Conservation (phyloP, 768 basidiomycete species). For the Lactarius psammicola region DNA sequence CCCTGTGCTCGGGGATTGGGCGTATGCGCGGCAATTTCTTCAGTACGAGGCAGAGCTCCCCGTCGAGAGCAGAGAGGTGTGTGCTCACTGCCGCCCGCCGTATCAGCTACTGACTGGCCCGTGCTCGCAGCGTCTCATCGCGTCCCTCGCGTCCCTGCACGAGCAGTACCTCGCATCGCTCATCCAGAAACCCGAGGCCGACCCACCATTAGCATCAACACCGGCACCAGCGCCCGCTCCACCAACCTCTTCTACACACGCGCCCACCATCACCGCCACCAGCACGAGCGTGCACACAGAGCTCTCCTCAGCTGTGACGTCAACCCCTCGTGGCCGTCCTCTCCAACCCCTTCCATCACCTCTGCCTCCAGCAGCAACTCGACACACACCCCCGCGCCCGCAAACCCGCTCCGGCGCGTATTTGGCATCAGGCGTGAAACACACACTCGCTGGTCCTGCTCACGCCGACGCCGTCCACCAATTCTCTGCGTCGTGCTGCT, state of each 20-base stretch:
- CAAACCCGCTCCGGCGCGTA: slow-evolving; percentile 17
- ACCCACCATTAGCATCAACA: not conserved
- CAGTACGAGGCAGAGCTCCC: slow-evolving; percentile 68
- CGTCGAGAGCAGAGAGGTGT: slow-evolving; percentile 50
- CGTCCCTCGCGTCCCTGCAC: slow-evolving; percentile 20
- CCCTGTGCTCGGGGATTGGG: slow-evolving; percentile 74
- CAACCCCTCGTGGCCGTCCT: slow-evolving; percentile 28
- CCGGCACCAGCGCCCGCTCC: not conserved
- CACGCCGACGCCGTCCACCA: slow-evolving; percentile 6
- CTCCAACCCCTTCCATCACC: slow-evolving; percentile 23
- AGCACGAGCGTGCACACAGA: not conserved
- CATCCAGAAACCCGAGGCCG: not conserved
- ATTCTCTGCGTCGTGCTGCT: slow-evolving; percentile 25
- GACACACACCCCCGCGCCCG: slow-evolving; percentile 27
- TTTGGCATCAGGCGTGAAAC: not conserved
- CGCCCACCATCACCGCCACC: slow-evolving; percentile 1
- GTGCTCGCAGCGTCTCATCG: slow-evolving; percentile 11
- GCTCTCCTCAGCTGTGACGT: slow-evolving; percentile 16
- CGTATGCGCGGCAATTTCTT: slow-evolving; percentile 74
- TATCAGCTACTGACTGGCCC: slow-evolving; percentile 27
- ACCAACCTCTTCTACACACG: not conserved
- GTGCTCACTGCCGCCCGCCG: slow-evolving; percentile 21
- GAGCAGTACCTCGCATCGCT: slow-evolving; percentile 20
- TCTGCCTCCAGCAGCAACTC: slow-evolving; percentile 27
- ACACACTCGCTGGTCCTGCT: slow-evolving; percentile 6